Base-by-base conservation (phyloP, 2,329 filamentous ascomycete genomes). In the Thielaviopsis populi region DNA sequence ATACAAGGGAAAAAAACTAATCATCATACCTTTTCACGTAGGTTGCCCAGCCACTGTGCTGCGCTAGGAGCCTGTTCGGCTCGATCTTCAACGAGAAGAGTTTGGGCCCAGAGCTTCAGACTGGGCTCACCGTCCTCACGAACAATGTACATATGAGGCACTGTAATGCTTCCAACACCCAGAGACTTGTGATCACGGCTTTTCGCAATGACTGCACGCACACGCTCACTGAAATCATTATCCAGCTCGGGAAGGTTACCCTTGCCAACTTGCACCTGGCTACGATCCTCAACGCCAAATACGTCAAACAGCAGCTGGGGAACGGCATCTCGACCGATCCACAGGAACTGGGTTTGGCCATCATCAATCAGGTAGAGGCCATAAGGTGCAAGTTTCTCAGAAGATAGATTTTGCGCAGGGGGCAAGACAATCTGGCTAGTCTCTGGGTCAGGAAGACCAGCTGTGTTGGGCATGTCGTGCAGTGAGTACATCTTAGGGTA, bases 291-390 rank as follows among this genome's bases (percentile, higher is more conserved):
- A 11, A 94, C 80, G 27, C 91, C 92, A 73, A 99, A 99, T 5
- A 97, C 92, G 70, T 99, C 94, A 62, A 81, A 75, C 48, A 97
- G 79, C 40, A 99, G 81, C 71, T 95, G 90, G 1, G 91, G 90
- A 33, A 99, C 90, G 1, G 92, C 87, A 69, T 99, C 92, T 42
- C 91, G 85, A 15, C 94, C 94, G 22, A 97, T 82, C 94, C 94
- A 99, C 59, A 99, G 76, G 80, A 99, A 99, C 73, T 99, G 94
- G 5, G 90, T 96, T 75, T 96, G 92, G 2, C 91, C 91, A 71
- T 99, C 94, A 70, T 99, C 94, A 70, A 99, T 94, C 65, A 99
- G 82, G 74, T 99, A 99, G 19, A 99, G 78, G 33, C 94, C 94
- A 71, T 95, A 96, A 0, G 91, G 83, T 2, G 90, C 89, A 60